Evolutionary conservation across 2,329 filamentous ascomycete genomes (phyloP).

Genomic region (Fonsecaea multimorphosa): DNA sequence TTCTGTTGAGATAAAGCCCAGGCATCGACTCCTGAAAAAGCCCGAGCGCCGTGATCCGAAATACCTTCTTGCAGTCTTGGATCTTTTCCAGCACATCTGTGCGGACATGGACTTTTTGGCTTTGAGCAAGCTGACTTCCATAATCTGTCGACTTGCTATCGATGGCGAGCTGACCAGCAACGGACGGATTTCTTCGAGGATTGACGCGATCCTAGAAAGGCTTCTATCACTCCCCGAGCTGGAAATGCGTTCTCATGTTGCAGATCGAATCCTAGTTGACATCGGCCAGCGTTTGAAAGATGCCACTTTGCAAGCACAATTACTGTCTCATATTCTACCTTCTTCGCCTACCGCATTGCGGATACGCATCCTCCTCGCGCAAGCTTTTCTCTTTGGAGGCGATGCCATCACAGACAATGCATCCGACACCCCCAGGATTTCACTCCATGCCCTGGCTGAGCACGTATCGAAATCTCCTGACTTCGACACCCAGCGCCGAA

Average conservation of each 20-base stretch:
- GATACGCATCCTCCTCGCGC: slow-evolving; percentile 50
- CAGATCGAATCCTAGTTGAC: slow-evolving; percentile 34
- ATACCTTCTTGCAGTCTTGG: slow-evolving; percentile 32
- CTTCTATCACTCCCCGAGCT: slow-evolving; percentile 31
- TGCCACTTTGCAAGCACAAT: slow-evolving; percentile 47
- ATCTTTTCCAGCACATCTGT: slow-evolving; percentile 31
- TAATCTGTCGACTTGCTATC: slow-evolving; percentile 34
- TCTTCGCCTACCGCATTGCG: slow-evolving; percentile 46
- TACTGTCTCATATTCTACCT: slow-evolving; percentile 50
- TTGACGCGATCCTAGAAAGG: slow-evolving; percentile 31
- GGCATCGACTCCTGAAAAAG: slow-evolving; percentile 22
- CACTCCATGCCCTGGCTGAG: slow-evolving; percentile 31
- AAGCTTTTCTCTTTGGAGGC: slow-evolving; percentile 36
- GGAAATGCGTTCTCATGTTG: slow-evolving; percentile 27
- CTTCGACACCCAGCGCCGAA: slow-evolving; percentile 32
- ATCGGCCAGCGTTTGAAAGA: slow-evolving; percentile 43
- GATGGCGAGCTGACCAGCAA: slow-evolving; percentile 36
- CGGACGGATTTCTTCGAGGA: slow-evolving; percentile 23
- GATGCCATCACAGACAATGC: slow-evolving; percentile 4
- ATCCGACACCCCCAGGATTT: slow-evolving; percentile 9
- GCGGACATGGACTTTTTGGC: slow-evolving; percentile 37
- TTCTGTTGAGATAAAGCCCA: slow-evolving; percentile 26
- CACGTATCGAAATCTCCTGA: slow-evolving; percentile 34
- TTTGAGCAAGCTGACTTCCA: slow-evolving; percentile 36
- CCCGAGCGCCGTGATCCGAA: slow-evolving; percentile 24